Conservation (phyloP, 2,329 filamentous ascomycete species). For the Achaetomium macrosporum region DNA sequence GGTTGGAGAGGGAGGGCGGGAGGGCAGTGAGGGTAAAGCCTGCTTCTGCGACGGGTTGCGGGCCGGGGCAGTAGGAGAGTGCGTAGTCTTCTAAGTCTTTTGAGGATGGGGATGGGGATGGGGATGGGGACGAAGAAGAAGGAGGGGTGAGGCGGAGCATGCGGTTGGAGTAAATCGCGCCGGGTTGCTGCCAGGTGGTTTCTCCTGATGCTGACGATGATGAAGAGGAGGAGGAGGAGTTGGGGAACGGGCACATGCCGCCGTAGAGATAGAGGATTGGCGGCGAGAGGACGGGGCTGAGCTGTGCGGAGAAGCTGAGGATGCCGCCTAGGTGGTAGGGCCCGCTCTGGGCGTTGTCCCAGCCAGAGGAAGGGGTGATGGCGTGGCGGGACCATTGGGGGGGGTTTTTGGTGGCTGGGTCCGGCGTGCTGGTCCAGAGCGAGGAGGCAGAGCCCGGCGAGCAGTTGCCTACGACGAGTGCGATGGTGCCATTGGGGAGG, state of each 20-base stretch:
- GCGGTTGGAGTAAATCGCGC: conserved; percentile 71
- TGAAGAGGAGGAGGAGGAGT: conserved; percentile 29
- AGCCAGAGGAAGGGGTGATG: conserved; percentile 18
- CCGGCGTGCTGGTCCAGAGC: conserved; percentile 63
- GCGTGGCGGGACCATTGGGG: conserved; percentile 36
- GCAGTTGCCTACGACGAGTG: conserved; percentile 72
- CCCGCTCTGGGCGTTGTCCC: conserved; percentile 27
- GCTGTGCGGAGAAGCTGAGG: conserved; percentile 61
- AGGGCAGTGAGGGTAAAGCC: conserved; percentile 79
- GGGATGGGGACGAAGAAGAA: conserved; percentile 34
- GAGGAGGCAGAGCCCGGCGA: conserved; percentile 43
- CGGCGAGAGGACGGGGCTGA: conserved; percentile 46
- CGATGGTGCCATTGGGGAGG: conserved; percentile 61
- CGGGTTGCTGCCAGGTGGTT: conserved; percentile 59
- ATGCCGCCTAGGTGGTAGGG: conserved; percentile 50
- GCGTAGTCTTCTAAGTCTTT: no score
- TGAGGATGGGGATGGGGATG: no score
- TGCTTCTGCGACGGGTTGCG: conserved; percentile 68
- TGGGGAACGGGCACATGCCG: conserved; percentile 70
- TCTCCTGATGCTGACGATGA: no score
- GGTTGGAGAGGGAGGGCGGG: conserved; percentile 62
- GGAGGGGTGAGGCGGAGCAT: conserved; percentile 59
- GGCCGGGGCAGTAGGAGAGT: conserved; percentile 46
- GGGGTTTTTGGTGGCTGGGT: conserved; percentile 26
- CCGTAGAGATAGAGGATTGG: conserved; percentile 71